Base-by-base conservation (phyloP, 371 early-diverging fungal genomes). In the Lichtheimia hyalospora region DNA sequence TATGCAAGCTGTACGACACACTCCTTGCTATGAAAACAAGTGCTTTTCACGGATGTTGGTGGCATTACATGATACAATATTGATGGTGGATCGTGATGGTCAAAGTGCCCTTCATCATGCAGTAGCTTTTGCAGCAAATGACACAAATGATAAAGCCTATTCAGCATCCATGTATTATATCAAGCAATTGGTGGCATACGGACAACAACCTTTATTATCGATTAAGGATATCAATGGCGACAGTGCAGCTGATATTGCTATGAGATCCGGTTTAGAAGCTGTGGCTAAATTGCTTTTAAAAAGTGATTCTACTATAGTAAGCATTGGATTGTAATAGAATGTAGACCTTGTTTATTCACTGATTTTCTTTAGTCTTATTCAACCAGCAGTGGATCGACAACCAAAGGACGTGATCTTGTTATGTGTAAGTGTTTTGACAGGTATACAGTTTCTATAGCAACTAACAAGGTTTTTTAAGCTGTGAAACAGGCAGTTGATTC, bases 31-130 rank as follows among this genome's bases (percentile, higher is more conserved):
- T 70, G 96, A 97, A 52, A 74, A 69, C 18, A 82, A 89, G 54
- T 79, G 84, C 1, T 98, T 97, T 67, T 79, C 82, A 0, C 77
- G 81, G n/a, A 64, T 95, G 6, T 67, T 96, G 42, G 78, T 81
- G 16, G 56, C 88, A 10, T 76, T 97, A 7, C 75, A 85, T 44
- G 79, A 83, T 14, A 79, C 90, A 0, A 81, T 95, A 18, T 69
- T 75, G 3, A 52, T 84, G 23, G 68, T 73, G 0, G 98, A 97
- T 75, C 73, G 80, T 42, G 82, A 81, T 61, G 81, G 83, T 44
- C 84, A 93, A 23, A 92, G 90, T 0, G 84, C 93, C 0, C 74
- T 97, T 2, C 98, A 97, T 67, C 98, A 97, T 67, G 88, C 92
- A 25, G 27, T 52, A 3, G 89, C 89, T 0, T 66, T 89, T 5